Evolutionary conservation across 176 grass and related monocot genomes (phyloP).

Genomic region (Zea mays): DNA sequence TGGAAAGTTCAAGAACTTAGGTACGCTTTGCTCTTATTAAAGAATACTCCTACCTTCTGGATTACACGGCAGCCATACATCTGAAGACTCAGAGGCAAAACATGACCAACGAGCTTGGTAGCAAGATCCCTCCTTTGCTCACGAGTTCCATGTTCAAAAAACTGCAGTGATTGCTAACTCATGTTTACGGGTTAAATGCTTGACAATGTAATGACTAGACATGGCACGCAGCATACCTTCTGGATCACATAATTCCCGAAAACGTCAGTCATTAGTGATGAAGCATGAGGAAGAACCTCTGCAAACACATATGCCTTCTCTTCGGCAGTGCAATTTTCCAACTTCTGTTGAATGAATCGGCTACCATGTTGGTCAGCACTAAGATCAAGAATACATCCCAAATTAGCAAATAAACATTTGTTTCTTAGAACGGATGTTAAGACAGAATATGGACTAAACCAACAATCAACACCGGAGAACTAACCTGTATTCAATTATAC

Average conservation of each 20-base stretch:
- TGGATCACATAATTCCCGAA: conserved; percentile 99
- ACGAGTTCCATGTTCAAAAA: conserved; percentile 88
- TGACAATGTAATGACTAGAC: conserved; percentile 15
- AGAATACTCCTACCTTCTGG: conserved; percentile 57
- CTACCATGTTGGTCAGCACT: conserved; percentile 99
- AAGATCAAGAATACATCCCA: conserved; percentile 28
- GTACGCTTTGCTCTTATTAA: neutral
- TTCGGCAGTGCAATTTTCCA: conserved; percentile 81
- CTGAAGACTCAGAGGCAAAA: conserved; percentile 87
- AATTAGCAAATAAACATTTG: conserved; percentile 19
- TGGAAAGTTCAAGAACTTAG: neutral
- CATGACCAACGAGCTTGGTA: conserved; percentile 84
- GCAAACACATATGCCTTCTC: conserved; percentile 89
- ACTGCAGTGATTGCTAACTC: conserved; percentile 54
- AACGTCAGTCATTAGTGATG: conserved; percentile 90
- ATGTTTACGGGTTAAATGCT: conserved; percentile 4
- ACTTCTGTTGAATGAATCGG: conserved; percentile 97
- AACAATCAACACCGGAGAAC: conserved; percentile 36
- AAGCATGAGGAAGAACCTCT: conserved; percentile 86
- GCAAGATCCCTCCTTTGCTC: conserved; percentile 92
- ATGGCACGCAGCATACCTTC: conserved; percentile 56
- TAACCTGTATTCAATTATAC: conserved; percentile 92
- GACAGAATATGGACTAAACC: conserved; percentile 15
- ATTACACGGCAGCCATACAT: conserved; percentile 99
- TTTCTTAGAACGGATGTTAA: conserved; percentile 11